A percentile compares a stretch with the other conserved stretches of the same genome.
These are phyloP conservation scores for Neurospora crassa DNA, from an alignment of 2,329 filamentous ascomycete genomes.

Conservation along the genomic window DNA sequence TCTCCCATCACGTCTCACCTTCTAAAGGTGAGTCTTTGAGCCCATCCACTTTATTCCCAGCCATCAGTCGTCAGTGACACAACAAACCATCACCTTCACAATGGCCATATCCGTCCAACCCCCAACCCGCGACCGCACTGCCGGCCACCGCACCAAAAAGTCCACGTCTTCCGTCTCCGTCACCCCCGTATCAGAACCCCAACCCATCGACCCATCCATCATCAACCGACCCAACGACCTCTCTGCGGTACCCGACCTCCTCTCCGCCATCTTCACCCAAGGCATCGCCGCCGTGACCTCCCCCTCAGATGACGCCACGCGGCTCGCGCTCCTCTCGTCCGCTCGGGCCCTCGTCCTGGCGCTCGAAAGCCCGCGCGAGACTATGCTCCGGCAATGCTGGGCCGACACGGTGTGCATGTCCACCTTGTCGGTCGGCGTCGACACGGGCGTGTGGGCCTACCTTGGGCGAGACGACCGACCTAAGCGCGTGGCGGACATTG, in stretches of 20 bases:
- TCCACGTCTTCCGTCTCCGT: neutral
- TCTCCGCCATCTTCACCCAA: neutral
- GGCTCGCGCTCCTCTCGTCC: constrained; percentile 24
- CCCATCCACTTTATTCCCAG: neutral
- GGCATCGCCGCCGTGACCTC: constrained; percentile 7
- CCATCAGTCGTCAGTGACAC: neutral
- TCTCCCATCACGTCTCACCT: neutral
- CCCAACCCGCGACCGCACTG: neutral
- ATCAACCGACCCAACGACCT: constrained; percentile 7
- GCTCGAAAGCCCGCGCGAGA: constrained; percentile 37
- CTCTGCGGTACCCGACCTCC: constrained; percentile 3
- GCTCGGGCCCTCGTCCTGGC: constrained; percentile 26
- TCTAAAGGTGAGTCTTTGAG: neutral
- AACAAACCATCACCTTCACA: neutral
- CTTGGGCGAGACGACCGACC: constrained; percentile 23
- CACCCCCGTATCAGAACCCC: neutral
- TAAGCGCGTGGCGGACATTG: constrained; percentile 24
- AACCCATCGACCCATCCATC: neutral
- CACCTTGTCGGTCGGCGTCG: constrained; percentile 19
- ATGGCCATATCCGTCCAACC: neutral
- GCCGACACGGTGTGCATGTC: constrained; percentile 21
- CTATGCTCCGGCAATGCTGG: constrained; percentile 37
- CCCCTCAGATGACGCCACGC: constrained; percentile 10
- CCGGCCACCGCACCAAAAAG: neutral
- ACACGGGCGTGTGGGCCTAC: constrained; percentile 27